These are phyloP conservation scores for Rhodomyrtus tomentosa DNA, from an alignment of 345 rosid species.

Conservation along the genomic window DNA sequence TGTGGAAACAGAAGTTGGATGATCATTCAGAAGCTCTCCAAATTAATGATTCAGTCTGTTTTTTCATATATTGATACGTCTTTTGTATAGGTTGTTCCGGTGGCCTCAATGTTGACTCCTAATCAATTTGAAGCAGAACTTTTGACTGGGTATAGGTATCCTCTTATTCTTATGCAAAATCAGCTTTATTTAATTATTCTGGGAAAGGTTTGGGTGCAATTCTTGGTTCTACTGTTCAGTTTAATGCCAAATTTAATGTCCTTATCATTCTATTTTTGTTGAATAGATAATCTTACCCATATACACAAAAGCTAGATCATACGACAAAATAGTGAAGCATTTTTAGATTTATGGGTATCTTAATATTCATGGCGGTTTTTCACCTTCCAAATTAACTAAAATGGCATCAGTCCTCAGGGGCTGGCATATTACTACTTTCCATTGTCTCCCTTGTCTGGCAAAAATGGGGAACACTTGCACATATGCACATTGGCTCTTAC, in stretches of 20 bases:
- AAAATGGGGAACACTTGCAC: background rate
- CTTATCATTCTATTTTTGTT: background rate
- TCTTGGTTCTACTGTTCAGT: background rate
- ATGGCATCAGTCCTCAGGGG: background rate
- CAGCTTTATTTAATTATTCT: background rate
- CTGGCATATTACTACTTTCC: background rate
- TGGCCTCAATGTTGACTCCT: slow-evolving; percentile 98
- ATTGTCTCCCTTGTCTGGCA: background rate
- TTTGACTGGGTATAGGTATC: slow-evolving; percentile 83
- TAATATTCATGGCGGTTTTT: background rate
- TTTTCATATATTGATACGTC: background rate
- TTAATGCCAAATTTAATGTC: background rate
- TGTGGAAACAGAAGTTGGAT: background rate
- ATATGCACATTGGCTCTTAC: background rate
- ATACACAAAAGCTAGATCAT: background rate
- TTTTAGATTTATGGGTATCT: background rate
- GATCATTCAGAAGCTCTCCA: background rate
- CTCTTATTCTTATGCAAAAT: background rate
- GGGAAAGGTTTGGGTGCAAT: background rate
- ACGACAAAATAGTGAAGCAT: background rate
- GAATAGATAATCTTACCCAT: background rate
- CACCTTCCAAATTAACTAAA: background rate
- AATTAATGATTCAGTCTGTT: background rate
- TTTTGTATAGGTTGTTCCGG: slow-evolving; percentile 69
- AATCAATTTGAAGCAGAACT: slow-evolving; percentile 97